Evolutionary conservation across 441 rosid species (phyloP), one percentile per base, ranked within the genome.

Genomic region (Pelargonium myrrhifolium): DNA sequence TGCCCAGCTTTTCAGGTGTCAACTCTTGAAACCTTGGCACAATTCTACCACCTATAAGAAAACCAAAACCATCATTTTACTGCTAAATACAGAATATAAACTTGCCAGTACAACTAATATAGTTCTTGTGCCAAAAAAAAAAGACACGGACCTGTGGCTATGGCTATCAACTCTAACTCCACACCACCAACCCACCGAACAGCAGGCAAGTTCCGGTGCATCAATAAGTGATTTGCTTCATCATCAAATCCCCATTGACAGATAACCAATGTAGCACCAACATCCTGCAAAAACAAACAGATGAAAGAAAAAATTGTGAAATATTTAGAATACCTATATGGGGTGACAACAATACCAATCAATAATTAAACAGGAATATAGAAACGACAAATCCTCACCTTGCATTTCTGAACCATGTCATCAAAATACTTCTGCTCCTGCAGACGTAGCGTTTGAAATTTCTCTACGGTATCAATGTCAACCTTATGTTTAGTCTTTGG

Each of bases 211-310:
- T 92, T 82, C 81, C 97, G 80, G 79, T 95, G 90, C 96, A 92
- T 87, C 71, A 95, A 75, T 60, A 95, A 78, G 85, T 92, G 98
- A 76, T 95, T 95, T 71, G 99, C 99, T 75, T 95, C 99, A 72
- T 95, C 98, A 72, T 92, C 98, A 22, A 92, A 95, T 58, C 99
- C 98, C 99, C 99, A 95, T 62, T 95, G 98, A 76, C 98, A 95
- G 78, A 95, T 92, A 63, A 95, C 99, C 80, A 95, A 70, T 12
- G 99, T 89, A 64, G 98, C 89, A 73, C 99, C 99, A 78, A 85
- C 96, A 84, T 92, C 99, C 98, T 95, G 86, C 67, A 72, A 59
- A 45, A 65, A 15, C 59, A 74, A 74, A 15, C 2, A 43, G 10
- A 45, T 11, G 65, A 12, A 35, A 22, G 59, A 49, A 69, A 2